Base-by-base conservation (phyloP, 352 stramenopile genomes). In the Globisporangium spinosum region DNA sequence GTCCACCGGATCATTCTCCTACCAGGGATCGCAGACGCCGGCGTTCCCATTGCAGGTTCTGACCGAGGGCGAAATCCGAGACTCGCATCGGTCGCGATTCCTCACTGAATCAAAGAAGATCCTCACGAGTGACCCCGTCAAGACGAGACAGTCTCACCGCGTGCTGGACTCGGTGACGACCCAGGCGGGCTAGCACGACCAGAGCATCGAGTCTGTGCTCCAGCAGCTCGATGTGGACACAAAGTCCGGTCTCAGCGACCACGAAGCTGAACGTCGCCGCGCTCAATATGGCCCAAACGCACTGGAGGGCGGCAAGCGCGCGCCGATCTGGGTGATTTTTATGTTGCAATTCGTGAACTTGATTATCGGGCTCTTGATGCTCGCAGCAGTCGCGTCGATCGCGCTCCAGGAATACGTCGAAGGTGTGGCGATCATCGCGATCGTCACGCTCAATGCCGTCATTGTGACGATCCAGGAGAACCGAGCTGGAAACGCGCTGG, bases 341-440 rank as follows among this genome's bases (percentile, higher is more conserved):
- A n/a, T 82, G 35, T 65, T 86, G 40, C 78, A 86, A 62, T 83
- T 86, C 60, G 74, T 80, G 61, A 86, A 86, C 62, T 58, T 86
- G 38, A 83, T 85, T 65, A 77, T 86, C 58, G 60, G 47, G 0
- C 61, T 86, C 29, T 60, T 86, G 47, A 55, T 86, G 12, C 62
- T 81, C 45, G 78, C 78, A 1, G 73, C 70, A 3, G 43, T 77
- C 32, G 70, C 70, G 20, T 77, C 76, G 13, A 70, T 78, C 10
- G 54, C 56, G 1, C 58, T 85, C n/a, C 69, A 72, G 20, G 76
- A 83, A 57, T 78, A 72, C 20, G 68, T 80, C 8, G 78, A 85
- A 65, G 78, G 70, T 25, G 72, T 80, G 15, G 75, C 78, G n/a
- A 78, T 83, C 58, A 58, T 86, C 6, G 62, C 82, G 45, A 86